phyloP scores from a whole-genome alignment of 495 filamentous ascomycete genomes.

The Lichenothelia convexa region DNA sequence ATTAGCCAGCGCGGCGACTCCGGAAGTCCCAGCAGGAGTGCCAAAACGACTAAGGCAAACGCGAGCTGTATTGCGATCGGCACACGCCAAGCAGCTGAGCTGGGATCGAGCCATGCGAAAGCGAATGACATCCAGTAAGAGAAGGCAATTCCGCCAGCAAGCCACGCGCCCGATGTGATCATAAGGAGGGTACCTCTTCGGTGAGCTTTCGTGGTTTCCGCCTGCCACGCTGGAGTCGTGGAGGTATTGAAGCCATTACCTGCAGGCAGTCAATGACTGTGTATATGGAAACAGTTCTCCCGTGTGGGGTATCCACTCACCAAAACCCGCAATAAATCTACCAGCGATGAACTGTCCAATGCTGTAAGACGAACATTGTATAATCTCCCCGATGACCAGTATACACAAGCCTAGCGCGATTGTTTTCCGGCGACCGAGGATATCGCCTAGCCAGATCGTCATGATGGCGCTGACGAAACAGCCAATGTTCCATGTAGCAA shows the following conservation, averaged over 20 bases:
- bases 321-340: conserved; percentile 46
- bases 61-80: conserved; percentile 56
- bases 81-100: conserved; percentile 52
- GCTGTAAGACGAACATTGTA: conserved; percentile 42
- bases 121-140: conserved; percentile 64
- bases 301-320: no score
- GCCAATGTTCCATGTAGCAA: conserved; percentile 54
- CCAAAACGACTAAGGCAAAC: conserved; percentile 43
- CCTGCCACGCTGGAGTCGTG: conserved; percentile 61
- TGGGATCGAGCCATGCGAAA: conserved; percentile 43
- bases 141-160: conserved; percentile 53
- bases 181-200: conserved; percentile 60
- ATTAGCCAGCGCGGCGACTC: conserved; percentile 65
- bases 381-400: conserved; percentile 47
- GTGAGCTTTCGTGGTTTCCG: conserved; percentile 57
- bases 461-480: conserved; percentile 51
- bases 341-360: conserved; percentile 47
- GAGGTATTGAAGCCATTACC: conserved; percentile 45
- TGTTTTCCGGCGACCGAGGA: conserved; percentile 47
- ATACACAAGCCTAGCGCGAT: conserved; percentile 54
- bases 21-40: conserved; percentile 43
- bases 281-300: conserved; percentile 21
- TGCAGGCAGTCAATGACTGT: conserved; percentile 7
- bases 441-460: conserved; percentile 51
- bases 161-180: conserved; percentile 50